These are phyloP conservation scores for Schwanniomyces occidentalis DNA, from an alignment of 805 yeast genomes.

Conservation along the genomic window DNA sequence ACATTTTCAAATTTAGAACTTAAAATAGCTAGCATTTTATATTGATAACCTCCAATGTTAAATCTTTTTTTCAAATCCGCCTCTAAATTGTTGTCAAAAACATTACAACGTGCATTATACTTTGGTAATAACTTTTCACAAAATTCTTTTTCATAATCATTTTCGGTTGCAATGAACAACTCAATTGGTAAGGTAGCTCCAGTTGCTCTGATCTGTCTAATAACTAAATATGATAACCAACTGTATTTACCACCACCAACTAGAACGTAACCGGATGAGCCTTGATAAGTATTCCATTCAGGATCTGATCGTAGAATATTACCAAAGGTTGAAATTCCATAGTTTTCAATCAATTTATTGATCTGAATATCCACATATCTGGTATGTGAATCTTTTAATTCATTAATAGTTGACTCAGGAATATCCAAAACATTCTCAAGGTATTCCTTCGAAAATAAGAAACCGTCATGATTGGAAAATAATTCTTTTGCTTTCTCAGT, in stretches of 20 bases:
- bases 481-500: constrained; percentile 45
- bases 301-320: constrained; percentile 32
- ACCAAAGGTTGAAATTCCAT: constrained; percentile 37
- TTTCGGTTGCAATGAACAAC: constrained; percentile 44
- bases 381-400: constrained; percentile 39
- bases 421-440: constrained; percentile 44
- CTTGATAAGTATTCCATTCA: constrained; percentile 36
- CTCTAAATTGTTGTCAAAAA: constrained; percentile 33
- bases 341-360: constrained; percentile 24
- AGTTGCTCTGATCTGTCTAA: constrained; percentile 44
- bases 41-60: constrained; percentile 48
- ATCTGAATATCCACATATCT: constrained; percentile 33
- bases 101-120: constrained; percentile 47
- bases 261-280: constrained; percentile 42
- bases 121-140: constrained; percentile 46
- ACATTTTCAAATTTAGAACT: constrained; percentile 56
- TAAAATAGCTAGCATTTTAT: constrained; percentile 57
- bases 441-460: constrained; percentile 48
- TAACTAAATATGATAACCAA: constrained; percentile 51
- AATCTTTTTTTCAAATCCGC: constrained; percentile 15
- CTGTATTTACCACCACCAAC: constrained; percentile 55
- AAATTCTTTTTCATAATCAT: constrained; percentile 47
- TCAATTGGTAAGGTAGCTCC: constrained; percentile 53
- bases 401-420: constrained; percentile 29
- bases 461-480: constrained; percentile 39